Evolutionary conservation across 345 rosid genomes (phyloP), one percentile per base, ranked within the genome.

Genomic region (Populus pruinosa): DNA sequence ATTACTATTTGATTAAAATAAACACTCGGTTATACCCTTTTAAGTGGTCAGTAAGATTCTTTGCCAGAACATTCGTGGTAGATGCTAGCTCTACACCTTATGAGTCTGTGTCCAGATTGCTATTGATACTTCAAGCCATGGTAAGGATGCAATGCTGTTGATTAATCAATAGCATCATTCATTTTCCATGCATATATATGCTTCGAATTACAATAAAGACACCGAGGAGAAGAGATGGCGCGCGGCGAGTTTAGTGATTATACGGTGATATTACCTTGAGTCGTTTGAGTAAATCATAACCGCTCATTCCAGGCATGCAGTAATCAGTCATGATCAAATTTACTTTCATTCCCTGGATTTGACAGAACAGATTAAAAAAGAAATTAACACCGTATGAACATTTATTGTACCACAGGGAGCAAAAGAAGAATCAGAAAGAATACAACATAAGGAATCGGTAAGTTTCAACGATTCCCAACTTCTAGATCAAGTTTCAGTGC

Each of bases 251-350:
- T 50, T 2, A 25, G 55, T 29, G 47, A 47, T 14, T 10, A 36
- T 53, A 10, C 27, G 36, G n/a, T 27, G 18, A 17, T 4, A 29
- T 29, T 73, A 83, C 98, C 95, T 93, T 91, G 78, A 93, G 78
- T 75, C 85, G 87, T 88, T 90, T 90, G 74, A 93, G 95, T 36
- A 93, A 84, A 85, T 92, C 98, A 85, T 89, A 92, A 70, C 98
- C 97, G 68, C 87, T 93, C 88, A 91, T 93, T 76, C 97, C 97
- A 10, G 95, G 98, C 98, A 90, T 93, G 70, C 90, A 88, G 72
- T 86, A 93, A 80, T 93, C 98, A 9, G 98, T 93, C 84, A 93
- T 92, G 78, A 93, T 90, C 86, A 92, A 83, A 84, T 90, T 90
- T 73, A 92, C 92, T 72, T 90, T 91, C 70, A 82, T 78, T 27